Percentiles rank a stretch among this genome's conserved stretches.
phyloP scores from a whole-genome alignment of 2,329 filamentous ascomycete genomes.

The Cordyceps farinosa region DNA sequence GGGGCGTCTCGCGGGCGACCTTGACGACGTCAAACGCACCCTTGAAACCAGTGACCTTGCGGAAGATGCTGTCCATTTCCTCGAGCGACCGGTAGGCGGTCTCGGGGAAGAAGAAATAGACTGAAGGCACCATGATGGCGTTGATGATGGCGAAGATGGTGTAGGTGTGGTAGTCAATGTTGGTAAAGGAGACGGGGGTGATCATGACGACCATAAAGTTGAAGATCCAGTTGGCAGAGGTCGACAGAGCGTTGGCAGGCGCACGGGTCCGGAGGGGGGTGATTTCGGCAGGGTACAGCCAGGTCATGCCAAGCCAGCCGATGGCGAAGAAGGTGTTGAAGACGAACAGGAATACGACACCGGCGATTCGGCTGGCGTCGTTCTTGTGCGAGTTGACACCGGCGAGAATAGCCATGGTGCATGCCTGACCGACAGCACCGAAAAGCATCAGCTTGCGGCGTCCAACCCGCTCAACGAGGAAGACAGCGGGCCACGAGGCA shows the following conservation, averaged over 20 bases:
- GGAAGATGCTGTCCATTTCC: conserved; percentile 64
- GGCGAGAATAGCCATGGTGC: conserved; percentile 60
- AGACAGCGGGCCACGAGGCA: conserved; percentile 58
- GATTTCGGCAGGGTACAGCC: conserved; percentile 65
- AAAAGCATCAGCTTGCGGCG: conserved; percentile 70
- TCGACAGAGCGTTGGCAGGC: conserved; percentile 54
- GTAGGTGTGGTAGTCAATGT: conserved; percentile 58
- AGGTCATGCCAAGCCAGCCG: conserved; percentile 57
- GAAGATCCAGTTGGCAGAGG: conserved; percentile 58
- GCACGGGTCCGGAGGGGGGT: conserved; percentile 65
- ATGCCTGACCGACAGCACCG: conserved; percentile 59
- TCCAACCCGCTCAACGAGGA: conserved; percentile 63
- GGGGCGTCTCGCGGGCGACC: conserved; percentile 45
- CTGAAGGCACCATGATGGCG: conserved; percentile 52
- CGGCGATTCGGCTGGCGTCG: conserved; percentile 52
- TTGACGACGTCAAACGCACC: conserved; percentile 36
- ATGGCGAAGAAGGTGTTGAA: conserved; percentile 58
- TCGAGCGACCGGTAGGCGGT: conserved; percentile 61
- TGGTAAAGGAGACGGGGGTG: conserved; percentile 55
- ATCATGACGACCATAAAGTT: conserved; percentile 64
- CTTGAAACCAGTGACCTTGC: conserved; percentile 46
- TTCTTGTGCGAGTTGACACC: conserved; percentile 52
- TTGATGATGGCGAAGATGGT: conserved; percentile 66
- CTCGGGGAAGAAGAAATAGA: conserved; percentile 64
- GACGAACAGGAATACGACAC: conserved; percentile 64